Percentiles rank a stretch among this genome's conserved stretches.
Evolutionary conservation across 106 monocot species (phyloP).

Genomic region (Amphibolis antarctica): DNA sequence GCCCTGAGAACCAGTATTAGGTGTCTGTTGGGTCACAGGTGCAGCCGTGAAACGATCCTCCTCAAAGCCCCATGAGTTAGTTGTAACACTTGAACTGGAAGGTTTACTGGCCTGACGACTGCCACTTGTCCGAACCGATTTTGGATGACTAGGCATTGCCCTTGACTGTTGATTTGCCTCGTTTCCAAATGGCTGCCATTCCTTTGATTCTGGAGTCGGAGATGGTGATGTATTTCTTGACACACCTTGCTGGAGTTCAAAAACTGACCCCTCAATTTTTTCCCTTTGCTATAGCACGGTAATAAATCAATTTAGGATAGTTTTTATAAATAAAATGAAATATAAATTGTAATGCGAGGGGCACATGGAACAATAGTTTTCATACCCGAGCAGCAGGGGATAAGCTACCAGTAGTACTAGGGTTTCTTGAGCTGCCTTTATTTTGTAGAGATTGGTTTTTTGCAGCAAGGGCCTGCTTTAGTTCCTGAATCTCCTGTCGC

Average conservation of each 20-base stretch:
- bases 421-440: slow-evolving; percentile 26
- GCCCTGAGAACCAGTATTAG: slow-evolving; percentile 15
- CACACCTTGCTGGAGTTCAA: slow-evolving; percentile 48
- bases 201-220: slow-evolving; percentile 29
- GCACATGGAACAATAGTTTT: slow-evolving; percentile 1
- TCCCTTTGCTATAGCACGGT: slow-evolving; percentile 43
- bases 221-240: slow-evolving; percentile 10
- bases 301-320: not conserved
- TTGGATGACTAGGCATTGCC: slow-evolving; percentile 24
- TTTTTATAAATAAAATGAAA: not conserved
- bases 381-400: slow-evolving; percentile 36
- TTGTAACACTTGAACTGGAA: not conserved
- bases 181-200: slow-evolving; percentile 64
- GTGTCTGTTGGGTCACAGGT: slow-evolving; percentile 7
- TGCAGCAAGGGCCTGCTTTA: slow-evolving; percentile 40
- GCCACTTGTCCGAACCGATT: slow-evolving; percentile 60
- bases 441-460: slow-evolving; percentile 10
- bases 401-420: slow-evolving; percentile 21
- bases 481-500: slow-evolving; percentile 80
- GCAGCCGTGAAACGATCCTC: slow-evolving; percentile 51
- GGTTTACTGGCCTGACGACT: slow-evolving; percentile 17
- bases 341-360: not conserved
- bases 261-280: slow-evolving; percentile 69
- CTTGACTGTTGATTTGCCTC: slow-evolving; percentile 28
- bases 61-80: slow-evolving; percentile 43